Conservation (phyloP, 2,329 filamentous ascomycete genomes). For the Exophiala dermatitidis region DNA sequence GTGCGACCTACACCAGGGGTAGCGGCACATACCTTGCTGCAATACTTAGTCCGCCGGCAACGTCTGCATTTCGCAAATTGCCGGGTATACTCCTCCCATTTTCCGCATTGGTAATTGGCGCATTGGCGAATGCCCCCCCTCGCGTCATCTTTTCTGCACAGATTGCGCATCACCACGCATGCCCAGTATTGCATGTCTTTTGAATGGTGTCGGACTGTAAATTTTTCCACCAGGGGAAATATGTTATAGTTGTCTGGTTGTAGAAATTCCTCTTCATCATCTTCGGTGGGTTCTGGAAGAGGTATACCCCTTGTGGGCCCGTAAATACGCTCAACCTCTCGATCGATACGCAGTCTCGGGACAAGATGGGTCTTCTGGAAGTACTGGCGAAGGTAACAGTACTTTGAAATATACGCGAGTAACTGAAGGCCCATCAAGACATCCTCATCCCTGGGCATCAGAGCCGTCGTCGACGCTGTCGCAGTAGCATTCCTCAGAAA, state of each 20-base stretch:
- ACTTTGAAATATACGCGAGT: slow-evolving; percentile 95
- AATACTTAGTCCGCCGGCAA: slow-evolving; percentile 95
- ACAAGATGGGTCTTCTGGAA: slow-evolving; percentile 94
- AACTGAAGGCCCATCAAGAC: slow-evolving; percentile 97
- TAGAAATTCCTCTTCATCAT: slow-evolving; percentile 78
- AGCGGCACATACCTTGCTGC: slow-evolving; percentile 64
- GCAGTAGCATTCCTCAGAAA: slow-evolving; percentile 64
- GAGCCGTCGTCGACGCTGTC: slow-evolving; percentile 67
- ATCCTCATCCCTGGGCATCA: slow-evolving; percentile 94
- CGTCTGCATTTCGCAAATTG: slow-evolving; percentile 97
- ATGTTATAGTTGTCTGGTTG: slow-evolving; percentile 95
- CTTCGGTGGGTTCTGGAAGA: slow-evolving; percentile 46
- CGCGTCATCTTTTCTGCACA: slow-evolving; percentile 95
- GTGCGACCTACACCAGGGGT: neutral
- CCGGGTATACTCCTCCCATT: slow-evolving; percentile 93
- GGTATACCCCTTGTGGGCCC: slow-evolving; percentile 49
- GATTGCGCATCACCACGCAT: slow-evolving; percentile 95
- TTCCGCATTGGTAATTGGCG: slow-evolving; percentile 95
- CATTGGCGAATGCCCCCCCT: slow-evolving; percentile 92
- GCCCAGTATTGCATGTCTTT: slow-evolving; percentile 99
- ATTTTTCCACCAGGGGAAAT: slow-evolving; percentile 96
- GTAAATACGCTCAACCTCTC: slow-evolving; percentile 74
- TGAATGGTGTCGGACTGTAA: slow-evolving; percentile 89
- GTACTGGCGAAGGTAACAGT: slow-evolving; percentile 90
- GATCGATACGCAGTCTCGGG: slow-evolving; percentile 80